phyloP scores from a whole-genome alignment of 2,329 filamentous ascomycete species.

The Paramyrothecium sp. region DNA sequence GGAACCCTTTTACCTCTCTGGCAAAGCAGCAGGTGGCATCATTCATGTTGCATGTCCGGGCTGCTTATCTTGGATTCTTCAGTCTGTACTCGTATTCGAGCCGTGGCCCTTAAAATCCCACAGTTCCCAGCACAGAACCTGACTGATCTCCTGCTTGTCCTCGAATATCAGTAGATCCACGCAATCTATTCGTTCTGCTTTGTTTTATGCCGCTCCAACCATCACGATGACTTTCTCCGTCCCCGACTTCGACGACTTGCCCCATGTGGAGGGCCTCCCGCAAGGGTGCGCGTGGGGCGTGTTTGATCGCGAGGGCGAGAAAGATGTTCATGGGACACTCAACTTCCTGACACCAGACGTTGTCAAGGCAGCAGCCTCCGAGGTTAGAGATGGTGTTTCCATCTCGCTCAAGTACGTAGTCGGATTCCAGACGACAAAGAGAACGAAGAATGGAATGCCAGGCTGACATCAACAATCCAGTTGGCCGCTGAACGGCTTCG shows the following conservation, averaged over 20 bases:
- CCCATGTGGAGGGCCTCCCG: slow-evolving; percentile 39
- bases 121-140: too few relatives aligned
- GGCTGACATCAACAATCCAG: slow-evolving; percentile 16
- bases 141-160: too few relatives aligned
- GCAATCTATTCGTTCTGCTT: background rate
- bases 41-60: too few relatives aligned
- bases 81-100: too few relatives aligned
- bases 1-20: too few relatives aligned
- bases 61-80: too few relatives aligned
- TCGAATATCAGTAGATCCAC: background rate
- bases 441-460: background rate
- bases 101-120: too few relatives aligned
- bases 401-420: slow-evolving; percentile 48
- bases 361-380: slow-evolving; percentile 16
- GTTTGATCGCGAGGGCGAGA: slow-evolving; percentile 42
- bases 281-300: slow-evolving; percentile 52
- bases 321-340: slow-evolving; percentile 49
- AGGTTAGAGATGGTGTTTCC: slow-evolving; percentile 38
- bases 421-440: background rate
- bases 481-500: slow-evolving; percentile 41
- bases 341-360: slow-evolving; percentile 50
- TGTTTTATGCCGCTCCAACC: background rate
- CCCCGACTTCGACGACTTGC: slow-evolving; percentile 43
- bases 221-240: slow-evolving; percentile 17
- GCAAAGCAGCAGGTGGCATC: too few relatives aligned